These are phyloP conservation scores for Populus tremula DNA, from an alignment of 345 rosid genomes.

Conservation along the genomic window DNA sequence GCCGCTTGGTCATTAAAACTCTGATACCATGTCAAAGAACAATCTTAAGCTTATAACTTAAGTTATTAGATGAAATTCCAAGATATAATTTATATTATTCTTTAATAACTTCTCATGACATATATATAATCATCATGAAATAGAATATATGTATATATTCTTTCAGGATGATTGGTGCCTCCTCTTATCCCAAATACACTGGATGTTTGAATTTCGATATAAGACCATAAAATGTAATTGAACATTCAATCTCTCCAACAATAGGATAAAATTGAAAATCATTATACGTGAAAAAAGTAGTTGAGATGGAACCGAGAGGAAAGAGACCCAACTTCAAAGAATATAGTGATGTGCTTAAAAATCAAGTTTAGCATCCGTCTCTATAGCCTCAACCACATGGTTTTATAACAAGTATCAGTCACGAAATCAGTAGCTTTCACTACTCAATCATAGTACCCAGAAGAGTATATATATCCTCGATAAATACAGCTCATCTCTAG, in stretches of 20 bases:
- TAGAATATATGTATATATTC: too few relatives aligned
- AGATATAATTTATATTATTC: too few relatives aligned
- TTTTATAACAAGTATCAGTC: not conserved
- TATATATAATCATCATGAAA: too few relatives aligned
- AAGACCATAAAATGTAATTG: too few relatives aligned
- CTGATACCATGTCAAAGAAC: too few relatives aligned
- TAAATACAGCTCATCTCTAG: not conserved
- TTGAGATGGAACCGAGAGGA: not conserved
- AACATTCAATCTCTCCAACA: not conserved
- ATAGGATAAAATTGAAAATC: not conserved
- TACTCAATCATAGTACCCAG: not conserved
- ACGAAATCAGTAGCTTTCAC: not conserved
- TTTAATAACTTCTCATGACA: too few relatives aligned
- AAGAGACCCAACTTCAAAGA: not conserved
- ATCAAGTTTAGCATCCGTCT: not conserved
- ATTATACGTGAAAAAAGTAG: not conserved
- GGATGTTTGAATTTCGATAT: too few relatives aligned
- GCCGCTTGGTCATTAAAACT: too few relatives aligned
- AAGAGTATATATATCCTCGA: not conserved
- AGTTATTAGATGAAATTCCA: too few relatives aligned
- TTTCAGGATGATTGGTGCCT: too few relatives aligned
- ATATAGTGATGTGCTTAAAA: slow-evolving; percentile 2
- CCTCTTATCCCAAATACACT: not conserved
- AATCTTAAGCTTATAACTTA: too few relatives aligned
- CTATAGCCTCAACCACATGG: not conserved